Evolutionary conservation across 2,329 filamentous ascomycete genomes (phyloP), one percentile per base, ranked within the genome.

Genomic region (Phialemonium atrogriseum): DNA sequence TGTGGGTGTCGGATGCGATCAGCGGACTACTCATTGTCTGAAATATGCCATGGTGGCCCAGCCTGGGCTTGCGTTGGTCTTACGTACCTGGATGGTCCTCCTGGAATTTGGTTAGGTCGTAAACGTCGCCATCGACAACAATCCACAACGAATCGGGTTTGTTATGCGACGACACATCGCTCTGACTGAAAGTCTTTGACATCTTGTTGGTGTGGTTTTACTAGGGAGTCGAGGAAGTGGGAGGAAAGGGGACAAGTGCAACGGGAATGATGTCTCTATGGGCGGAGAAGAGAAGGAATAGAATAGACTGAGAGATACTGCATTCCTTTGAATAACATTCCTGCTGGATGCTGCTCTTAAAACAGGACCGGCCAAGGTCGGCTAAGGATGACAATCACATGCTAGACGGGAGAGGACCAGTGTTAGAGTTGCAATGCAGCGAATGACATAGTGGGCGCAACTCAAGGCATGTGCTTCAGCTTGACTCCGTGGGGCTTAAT

Each of bases 51-150:
- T 7, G 24, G 9, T 14, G 12, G 5, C 4, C 15, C 17, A 30
- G 29, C 21, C 13, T n/a, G 7, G 16, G 12, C 16, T 22, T 27
- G 29, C 30, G 12, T 10, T 31, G 17, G 16, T 4, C 20, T 22
- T 22, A 48, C 63, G 64, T 66, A 74, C 85, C 86, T 55, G 84
- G 84, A 57, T 89, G 84, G 44, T 88, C 82, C 38, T 88, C 80
- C 56, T 85, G 81, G 57, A 89, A 89, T 52, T 79, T 87, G 47
- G 87, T 94, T 49, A 96, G 57, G 54, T 98, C 89, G 60, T 94
- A 96, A 45, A 96, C 89, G 59, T 96, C 89, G 49, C 88, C 83
- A 46, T 96, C 89, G 45, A 96, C 78, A 43, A 93, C 76, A 51
- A 96, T 84, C 76, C 80, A 96, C 39, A 95, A 70, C 54, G 80